Conservation (phyloP, 2,329 filamentous ascomycete species). For the Salinomyces thailandicus region DNA sequence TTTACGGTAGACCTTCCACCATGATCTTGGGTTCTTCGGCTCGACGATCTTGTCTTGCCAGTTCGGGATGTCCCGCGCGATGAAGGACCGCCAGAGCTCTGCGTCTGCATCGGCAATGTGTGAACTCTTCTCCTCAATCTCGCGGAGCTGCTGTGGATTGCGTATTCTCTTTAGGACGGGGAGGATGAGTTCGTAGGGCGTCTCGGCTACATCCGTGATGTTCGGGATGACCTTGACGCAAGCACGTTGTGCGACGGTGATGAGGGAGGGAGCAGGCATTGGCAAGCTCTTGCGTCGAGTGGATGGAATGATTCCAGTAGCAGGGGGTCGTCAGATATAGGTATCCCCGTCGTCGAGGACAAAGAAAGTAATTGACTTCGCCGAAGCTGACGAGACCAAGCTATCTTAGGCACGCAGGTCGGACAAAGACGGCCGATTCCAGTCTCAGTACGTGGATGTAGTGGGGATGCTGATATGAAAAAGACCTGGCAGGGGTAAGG, state of each 20-base stretch:
- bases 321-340: too few relatives aligned
- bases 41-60: constrained; percentile 54
- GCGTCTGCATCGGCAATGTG: constrained; percentile 60
- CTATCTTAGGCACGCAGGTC: too few relatives aligned
- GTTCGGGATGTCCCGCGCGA: constrained; percentile 63
- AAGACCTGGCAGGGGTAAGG: too few relatives aligned
- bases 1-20: constrained; percentile 63
- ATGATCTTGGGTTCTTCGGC: constrained; percentile 57
- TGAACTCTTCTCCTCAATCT: constrained; percentile 64
- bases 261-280: constrained; percentile 27
- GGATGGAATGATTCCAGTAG: too few relatives aligned
- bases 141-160: constrained; percentile 58
- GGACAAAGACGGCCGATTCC: too few relatives aligned
- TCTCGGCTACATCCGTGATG: constrained; percentile 59
- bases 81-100: constrained; percentile 70
- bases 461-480: too few relatives aligned
- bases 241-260: constrained; percentile 30
- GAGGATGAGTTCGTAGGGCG: constrained; percentile 56
- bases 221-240: constrained; percentile 32
- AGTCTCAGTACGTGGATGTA: too few relatives aligned
- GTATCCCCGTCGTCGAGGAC: too few relatives aligned
- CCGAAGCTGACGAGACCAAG: too few relatives aligned
- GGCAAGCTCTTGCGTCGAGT: too few relatives aligned
- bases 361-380: too few relatives aligned
- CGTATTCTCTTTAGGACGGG: constrained; percentile 62